Evolutionary conservation across 352 stramenopile genomes (phyloP).

Genomic region (Peronosclerospora sorghi): DNA sequence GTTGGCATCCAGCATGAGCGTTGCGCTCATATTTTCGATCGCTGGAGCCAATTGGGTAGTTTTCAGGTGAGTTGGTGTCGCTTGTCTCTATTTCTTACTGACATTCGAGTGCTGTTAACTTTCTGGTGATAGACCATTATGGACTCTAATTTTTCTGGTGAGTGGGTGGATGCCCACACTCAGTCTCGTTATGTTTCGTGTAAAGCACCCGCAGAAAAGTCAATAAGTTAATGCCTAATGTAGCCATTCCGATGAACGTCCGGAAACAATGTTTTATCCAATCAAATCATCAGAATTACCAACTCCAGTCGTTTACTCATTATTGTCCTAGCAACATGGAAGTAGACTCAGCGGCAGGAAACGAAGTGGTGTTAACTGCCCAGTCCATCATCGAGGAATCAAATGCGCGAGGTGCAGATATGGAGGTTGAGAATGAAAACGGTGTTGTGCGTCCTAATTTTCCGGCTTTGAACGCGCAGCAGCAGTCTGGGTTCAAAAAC

Average conservation of each 20-base stretch:
- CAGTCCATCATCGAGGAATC: slow-evolving; percentile 27
- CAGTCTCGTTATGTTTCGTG: slow-evolving; percentile 16
- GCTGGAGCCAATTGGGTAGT: slow-evolving; percentile 39
- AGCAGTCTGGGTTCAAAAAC: slow-evolving; percentile 76
- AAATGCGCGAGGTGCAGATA: slow-evolving; percentile 37
- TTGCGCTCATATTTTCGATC: slow-evolving; percentile 39
- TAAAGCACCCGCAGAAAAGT: slow-evolving; percentile 18
- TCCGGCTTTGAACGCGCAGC: slow-evolving; percentile 67
- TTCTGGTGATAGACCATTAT: slow-evolving; percentile 29
- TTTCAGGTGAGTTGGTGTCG: slow-evolving; percentile 23
- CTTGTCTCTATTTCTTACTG: not conserved
- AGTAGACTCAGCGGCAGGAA: slow-evolving; percentile 47
- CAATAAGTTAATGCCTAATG: slow-evolving; percentile 15
- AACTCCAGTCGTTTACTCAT: slow-evolving; percentile 37
- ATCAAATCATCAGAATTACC: slow-evolving; percentile 11
- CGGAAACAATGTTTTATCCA: slow-evolving; percentile 13
- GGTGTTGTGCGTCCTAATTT: slow-evolving; percentile 48
- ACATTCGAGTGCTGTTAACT: not conserved
- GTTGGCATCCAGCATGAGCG: slow-evolving; percentile 29
- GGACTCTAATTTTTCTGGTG: slow-evolving; percentile 22
- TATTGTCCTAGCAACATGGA: slow-evolving; percentile 37
- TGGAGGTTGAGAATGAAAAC: slow-evolving; percentile 41
- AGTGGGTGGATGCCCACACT: slow-evolving; percentile 23
- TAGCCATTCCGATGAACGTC: too few species aligned
- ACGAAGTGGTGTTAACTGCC: slow-evolving; percentile 59